phyloP scores from a whole-genome alignment of 768 basidiomycete species.

The Crucibulum laeve region DNA sequence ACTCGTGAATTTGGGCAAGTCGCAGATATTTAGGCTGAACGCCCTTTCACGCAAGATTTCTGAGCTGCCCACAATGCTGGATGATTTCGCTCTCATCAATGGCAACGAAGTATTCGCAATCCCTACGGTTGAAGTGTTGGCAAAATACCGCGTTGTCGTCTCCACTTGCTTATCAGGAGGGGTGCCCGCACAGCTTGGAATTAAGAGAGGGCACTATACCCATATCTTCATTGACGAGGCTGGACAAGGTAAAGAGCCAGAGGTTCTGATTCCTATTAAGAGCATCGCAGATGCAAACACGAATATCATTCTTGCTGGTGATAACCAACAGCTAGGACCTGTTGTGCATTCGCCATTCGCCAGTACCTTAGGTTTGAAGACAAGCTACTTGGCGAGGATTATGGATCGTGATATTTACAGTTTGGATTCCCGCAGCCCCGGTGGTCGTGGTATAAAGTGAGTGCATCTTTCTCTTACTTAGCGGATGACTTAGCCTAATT shows the following conservation, averaged over 20 bases:
- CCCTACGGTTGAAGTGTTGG: slow-evolving; percentile 34
- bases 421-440: no score
- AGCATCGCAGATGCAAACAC: slow-evolving; percentile 40
- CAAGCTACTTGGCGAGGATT: slow-evolving; percentile 48
- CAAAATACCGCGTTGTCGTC: slow-evolving; percentile 46
- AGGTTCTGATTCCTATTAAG: slow-evolving; percentile 52
- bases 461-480: slow-evolving; percentile 8
- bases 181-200: slow-evolving; percentile 41
- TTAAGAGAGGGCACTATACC: slow-evolving; percentile 49
- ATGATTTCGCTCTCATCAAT: slow-evolving; percentile 33
- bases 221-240: slow-evolving; percentile 67
- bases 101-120: slow-evolving; percentile 39
- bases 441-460: slow-evolving; percentile 32
- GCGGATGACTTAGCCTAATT: neutral
- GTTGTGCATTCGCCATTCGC: slow-evolving; percentile 48
- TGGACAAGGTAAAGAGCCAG: slow-evolving; percentile 60
- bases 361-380: slow-evolving; percentile 39
- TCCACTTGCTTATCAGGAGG: slow-evolving; percentile 54
- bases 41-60: slow-evolving; percentile 36
- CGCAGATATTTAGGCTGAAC: slow-evolving; percentile 49
- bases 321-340: slow-evolving; percentile 61
- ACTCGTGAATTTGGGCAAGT: slow-evolving; percentile 28
- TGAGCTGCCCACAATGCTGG: slow-evolving; percentile 32
- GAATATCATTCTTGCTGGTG: slow-evolving; percentile 54
- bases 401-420: slow-evolving; percentile 37